Base-by-base conservation (phyloP, 2,329 filamentous ascomycete species). In the Setomelanomma holmii region DNA sequence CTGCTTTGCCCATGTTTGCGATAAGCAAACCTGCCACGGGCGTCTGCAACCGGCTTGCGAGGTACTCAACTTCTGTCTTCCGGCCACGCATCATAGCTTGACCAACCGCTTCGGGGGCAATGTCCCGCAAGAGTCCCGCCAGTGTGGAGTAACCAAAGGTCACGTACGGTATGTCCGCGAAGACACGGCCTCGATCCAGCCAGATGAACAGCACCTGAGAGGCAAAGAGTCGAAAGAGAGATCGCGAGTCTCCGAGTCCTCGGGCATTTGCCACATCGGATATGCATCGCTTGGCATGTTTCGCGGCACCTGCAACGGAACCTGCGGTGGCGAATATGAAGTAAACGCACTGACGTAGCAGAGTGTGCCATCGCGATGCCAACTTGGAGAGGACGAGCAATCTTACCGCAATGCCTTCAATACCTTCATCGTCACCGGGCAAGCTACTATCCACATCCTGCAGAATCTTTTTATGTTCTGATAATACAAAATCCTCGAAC, bases 271-370 rank as follows among this genome's bases (percentile, higher is more conserved):
- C 86, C 24, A 97, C 86, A 11, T 83, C 79, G 4, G 74, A 71
- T 38, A 97, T 80, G 62, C 91, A 96, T 45, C 83, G 83, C 49
- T 84, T 84, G 1, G 93, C 93, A 75, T 97, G 89, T 17, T 80
- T 78, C 17, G 82, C 80, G 5, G 89, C 89, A 10, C 78, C 75
- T 3, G 82, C 76, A 12, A 96, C 85, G 50, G 86, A 86, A 1
- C 89, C 91, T 1, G 93, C 90, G 0, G 89, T 91, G 72, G 98
- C 95, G 63, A 98, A 96, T 19, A 98, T 92, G 72, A 95, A 89
- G 71, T 97, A 99, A 16, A 96, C 89, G 60, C 91, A 92, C 58
- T 89, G 86, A 45, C 93, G 88, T 38, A 97, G 81, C 17, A 98
- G 80, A 0, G 93, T 96, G 53, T 91, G 87, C 90, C 93, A 98